These are phyloP conservation scores for Ceratocystis harringtonii DNA, from an alignment of 2,329 filamentous ascomycete genomes.

Conservation along the genomic window DNA sequence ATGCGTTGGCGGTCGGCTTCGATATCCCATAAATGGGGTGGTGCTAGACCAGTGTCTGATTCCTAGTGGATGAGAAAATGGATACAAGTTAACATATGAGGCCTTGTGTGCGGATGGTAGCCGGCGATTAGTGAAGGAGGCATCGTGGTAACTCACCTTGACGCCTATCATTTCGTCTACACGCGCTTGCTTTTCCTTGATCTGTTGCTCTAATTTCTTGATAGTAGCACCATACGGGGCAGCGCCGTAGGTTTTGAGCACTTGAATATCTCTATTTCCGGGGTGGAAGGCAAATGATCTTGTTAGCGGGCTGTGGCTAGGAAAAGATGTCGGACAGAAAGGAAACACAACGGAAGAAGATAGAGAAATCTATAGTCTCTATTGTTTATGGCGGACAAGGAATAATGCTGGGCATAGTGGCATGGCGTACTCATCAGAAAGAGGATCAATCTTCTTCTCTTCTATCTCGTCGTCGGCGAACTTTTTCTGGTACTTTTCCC, in stretches of 20 bases:
- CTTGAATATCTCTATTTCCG: constrained; percentile 82
- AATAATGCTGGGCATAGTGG: too few relatives aligned
- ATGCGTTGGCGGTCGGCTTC: constrained; percentile 96
- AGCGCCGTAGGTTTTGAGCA: constrained; percentile 96
- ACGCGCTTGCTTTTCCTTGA: constrained; percentile 96
- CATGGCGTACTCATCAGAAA: constrained; percentile 67
- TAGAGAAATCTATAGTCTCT: too few relatives aligned
- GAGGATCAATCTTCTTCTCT: constrained; percentile 98
- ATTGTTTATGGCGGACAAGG: too few relatives aligned
- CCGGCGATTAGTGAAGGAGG: background rate
- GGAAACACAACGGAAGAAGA: too few relatives aligned
- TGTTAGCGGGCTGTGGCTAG: background rate
- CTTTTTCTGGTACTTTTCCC: constrained; percentile 98
- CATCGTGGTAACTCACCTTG: constrained; percentile 36
- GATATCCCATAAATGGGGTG: constrained; percentile 97
- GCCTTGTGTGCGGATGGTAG: background rate
- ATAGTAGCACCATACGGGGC: constrained; percentile 86
- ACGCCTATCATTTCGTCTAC: constrained; percentile 97
- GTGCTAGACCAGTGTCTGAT: constrained; percentile 94
- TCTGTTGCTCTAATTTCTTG: constrained; percentile 97
- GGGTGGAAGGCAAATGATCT: constrained; percentile 17
- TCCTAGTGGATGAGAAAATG: constrained; percentile 41
- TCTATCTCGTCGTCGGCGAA: constrained; percentile 93
- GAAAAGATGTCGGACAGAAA: too few relatives aligned
- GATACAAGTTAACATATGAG: background rate